phyloP scores from a whole-genome alignment of 192 early-diverging fungal species.

The Gaertneriomyces sp. region DNA sequence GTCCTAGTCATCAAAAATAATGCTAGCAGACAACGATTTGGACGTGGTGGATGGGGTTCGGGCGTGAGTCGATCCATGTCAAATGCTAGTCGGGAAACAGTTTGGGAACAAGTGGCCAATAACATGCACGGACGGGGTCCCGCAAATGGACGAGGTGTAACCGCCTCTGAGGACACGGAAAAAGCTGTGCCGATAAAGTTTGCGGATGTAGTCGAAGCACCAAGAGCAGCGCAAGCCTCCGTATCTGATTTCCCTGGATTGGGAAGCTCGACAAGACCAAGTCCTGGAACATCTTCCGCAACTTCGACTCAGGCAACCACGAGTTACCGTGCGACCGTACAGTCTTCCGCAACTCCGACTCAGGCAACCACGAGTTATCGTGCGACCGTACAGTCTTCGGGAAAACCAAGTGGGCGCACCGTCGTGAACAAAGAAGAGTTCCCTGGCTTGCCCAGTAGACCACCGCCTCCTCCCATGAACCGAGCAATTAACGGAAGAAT shows the following conservation, averaged over 20 bases:
- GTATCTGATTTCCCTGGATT: constrained; percentile 5
- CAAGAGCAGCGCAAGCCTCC: background rate
- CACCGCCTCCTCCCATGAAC: constrained; percentile 1
- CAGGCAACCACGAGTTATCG: background rate
- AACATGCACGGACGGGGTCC: constrained; percentile 11
- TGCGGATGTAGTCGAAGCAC: background rate
- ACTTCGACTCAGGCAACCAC: background rate
- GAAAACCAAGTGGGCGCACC: background rate
- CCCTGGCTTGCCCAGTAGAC: constrained; percentile 22
- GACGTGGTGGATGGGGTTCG: constrained; percentile 5
- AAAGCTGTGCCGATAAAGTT: constrained; percentile 17
- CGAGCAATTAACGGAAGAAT: constrained; percentile 19
- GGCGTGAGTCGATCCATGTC: background rate
- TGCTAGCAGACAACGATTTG: constrained; percentile 43
- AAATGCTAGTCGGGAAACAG: constrained; percentile 22
- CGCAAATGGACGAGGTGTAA: background rate
- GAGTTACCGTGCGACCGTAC: background rate
- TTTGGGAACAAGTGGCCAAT: constrained; percentile 24
- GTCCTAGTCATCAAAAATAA: constrained; percentile 73
- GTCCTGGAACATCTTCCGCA: background rate
- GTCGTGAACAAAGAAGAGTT: constrained; percentile 8
- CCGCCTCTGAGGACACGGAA: constrained; percentile 10
- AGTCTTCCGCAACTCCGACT: constrained; percentile 9
- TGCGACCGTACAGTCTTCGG: constrained; percentile 6
- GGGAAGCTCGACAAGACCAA: background rate